A percentile compares a stretch with the other conserved stretches of the same genome.
These are phyloP conservation scores for Microcos paniculata DNA, from an alignment of 345 rosid genomes.

Conservation along the genomic window DNA sequence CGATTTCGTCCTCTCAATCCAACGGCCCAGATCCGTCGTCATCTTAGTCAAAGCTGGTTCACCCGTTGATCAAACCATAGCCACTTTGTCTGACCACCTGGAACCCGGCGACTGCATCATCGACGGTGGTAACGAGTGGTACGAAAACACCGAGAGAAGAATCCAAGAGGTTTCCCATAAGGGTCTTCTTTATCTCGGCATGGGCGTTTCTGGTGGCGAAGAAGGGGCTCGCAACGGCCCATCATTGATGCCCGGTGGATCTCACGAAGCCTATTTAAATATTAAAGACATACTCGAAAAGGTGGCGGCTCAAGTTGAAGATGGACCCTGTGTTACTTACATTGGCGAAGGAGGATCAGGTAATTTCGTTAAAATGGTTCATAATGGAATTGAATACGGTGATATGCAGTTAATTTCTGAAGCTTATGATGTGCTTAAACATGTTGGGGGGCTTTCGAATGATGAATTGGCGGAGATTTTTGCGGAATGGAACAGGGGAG, in stretches of 20 bases:
- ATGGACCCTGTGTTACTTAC: slow-evolving; percentile 96
- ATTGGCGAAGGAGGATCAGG: slow-evolving; percentile 98
- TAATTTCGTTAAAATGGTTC: slow-evolving; percentile 95
- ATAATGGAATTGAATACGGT: slow-evolving; percentile 98
- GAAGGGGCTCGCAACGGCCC: slow-evolving; percentile 96
- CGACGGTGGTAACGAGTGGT: slow-evolving; percentile 99
- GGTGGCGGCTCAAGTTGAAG: slow-evolving; percentile 96
- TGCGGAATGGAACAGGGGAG: slow-evolving; percentile 77
- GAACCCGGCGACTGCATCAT: slow-evolving; percentile 82
- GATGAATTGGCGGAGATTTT: slow-evolving; percentile 73
- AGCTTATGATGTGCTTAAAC: slow-evolving; percentile 92
- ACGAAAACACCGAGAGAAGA: slow-evolving; percentile 84
- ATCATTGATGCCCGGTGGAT: slow-evolving; percentile 95
- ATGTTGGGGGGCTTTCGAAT: slow-evolving; percentile 74
- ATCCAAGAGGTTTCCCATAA: slow-evolving; percentile 54
- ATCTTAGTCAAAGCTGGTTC: slow-evolving; percentile 94
- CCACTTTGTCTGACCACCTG: slow-evolving; percentile 74
- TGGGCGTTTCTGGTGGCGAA: slow-evolving; percentile 98
- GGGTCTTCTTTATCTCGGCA: slow-evolving; percentile 78
- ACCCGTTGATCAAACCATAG: slow-evolving; percentile 92
- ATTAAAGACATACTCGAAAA: slow-evolving; percentile 62
- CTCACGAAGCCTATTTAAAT: slow-evolving; percentile 70
- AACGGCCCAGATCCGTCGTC: slow-evolving; percentile 85
- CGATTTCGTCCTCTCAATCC: slow-evolving; percentile 86
- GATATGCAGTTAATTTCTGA: slow-evolving; percentile 96